Percentiles rank a stretch among this genome's conserved stretches.
Conservation (phyloP, 2,329 filamentous ascomycete species). For the Clarireedia paspali region DNA sequence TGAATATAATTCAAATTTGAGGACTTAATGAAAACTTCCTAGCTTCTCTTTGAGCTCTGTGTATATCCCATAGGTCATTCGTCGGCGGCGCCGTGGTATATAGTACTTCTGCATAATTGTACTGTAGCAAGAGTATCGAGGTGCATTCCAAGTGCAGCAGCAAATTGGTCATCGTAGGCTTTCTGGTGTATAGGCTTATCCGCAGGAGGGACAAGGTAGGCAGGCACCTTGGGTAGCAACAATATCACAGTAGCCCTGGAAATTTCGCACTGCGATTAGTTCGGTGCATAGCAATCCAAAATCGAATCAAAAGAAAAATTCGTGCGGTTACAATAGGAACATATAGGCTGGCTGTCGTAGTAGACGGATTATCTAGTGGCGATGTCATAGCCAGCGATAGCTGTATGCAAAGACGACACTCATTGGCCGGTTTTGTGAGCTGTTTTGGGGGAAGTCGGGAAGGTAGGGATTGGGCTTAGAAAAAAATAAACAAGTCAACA, state of each 20-base stretch:
- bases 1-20: too few species aligned
- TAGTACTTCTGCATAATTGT: background rate
- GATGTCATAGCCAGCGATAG: background rate
- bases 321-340: background rate
- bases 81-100: background rate
- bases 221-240: background rate
- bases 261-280: background rate
- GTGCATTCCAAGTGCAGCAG: background rate
- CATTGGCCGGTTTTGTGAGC: background rate
- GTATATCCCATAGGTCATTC: background rate
- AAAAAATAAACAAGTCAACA: too few species aligned
- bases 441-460: background rate
- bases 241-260: background rate
- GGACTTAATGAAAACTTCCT: too few species aligned
- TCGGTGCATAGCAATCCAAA: background rate
- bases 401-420: background rate
- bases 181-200: background rate
- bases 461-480: too few species aligned
- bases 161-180: background rate
- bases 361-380: background rate
- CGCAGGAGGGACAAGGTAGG: background rate
- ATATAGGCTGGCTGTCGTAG: background rate
- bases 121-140: background rate
- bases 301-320: background rate
- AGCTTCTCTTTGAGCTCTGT: background rate